phyloP scores from a whole-genome alignment of 2,329 filamentous ascomycete genomes.

The Huntiella omanensis region DNA sequence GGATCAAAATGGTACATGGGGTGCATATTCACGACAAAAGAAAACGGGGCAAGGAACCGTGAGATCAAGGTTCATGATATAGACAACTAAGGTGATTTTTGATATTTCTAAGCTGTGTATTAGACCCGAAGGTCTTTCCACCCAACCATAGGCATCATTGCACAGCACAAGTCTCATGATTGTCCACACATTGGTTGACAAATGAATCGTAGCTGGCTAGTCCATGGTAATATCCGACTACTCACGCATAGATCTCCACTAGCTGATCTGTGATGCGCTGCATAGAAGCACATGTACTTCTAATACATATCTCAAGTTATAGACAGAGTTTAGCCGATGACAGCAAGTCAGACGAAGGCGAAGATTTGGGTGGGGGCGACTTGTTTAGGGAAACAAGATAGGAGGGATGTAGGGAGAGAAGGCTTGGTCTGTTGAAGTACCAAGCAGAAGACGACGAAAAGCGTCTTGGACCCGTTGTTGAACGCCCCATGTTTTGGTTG shows the following conservation, averaged over 20 bases:
- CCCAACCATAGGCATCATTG: too few species aligned
- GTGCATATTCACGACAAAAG: too few species aligned
- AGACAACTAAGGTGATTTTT: too few species aligned
- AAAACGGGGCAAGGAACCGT: too few species aligned
- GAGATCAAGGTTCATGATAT: too few species aligned
- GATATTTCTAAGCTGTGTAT: neutral
- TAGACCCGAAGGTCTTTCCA: too few species aligned
- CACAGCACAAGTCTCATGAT: too few species aligned
- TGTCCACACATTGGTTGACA: too few species aligned
- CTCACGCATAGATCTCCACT: too few species aligned
- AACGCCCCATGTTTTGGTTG: constrained; percentile 70
- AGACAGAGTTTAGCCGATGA: constrained; percentile 4
- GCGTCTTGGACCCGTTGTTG: constrained; percentile 56
- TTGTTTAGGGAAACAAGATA: constrained; percentile 12
- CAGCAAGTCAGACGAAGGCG: constrained; percentile 14
- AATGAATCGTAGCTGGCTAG: too few species aligned
- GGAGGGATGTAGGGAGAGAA: constrained; percentile 18
- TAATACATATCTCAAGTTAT: neutral
- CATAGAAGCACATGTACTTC: neutral
- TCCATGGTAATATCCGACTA: too few species aligned
- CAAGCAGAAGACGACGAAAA: constrained; percentile 30
- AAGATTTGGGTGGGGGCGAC: constrained; percentile 12
- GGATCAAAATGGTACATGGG: too few species aligned
- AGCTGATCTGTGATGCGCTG: neutral
- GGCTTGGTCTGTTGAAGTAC: constrained; percentile 10